Conservation (phyloP, 768 basidiomycete genomes). For the Dentipellis fragilis region DNA sequence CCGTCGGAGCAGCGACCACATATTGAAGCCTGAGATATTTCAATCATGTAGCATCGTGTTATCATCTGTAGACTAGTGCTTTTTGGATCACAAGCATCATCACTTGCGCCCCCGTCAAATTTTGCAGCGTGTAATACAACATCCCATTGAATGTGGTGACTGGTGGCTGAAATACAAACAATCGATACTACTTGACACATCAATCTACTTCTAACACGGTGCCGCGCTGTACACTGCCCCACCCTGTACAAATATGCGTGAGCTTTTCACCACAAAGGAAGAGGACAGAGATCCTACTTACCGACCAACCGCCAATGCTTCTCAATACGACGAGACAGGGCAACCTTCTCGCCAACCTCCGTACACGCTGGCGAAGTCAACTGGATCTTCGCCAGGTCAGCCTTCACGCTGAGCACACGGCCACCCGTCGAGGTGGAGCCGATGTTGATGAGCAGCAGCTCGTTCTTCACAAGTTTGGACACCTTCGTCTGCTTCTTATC, state of each 20-base stretch:
- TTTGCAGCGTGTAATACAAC: neutral
- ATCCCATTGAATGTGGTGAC: neutral
- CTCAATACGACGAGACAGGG: constrained; percentile 87
- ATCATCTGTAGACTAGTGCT: neutral
- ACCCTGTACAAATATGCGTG: constrained; percentile 25
- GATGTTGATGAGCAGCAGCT: constrained; percentile 93
- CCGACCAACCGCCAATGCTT: constrained; percentile 98
- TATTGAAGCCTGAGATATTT: neutral
- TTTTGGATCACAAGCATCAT: neutral
- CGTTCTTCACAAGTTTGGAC: constrained; percentile 83
- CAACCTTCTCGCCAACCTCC: constrained; percentile 96
- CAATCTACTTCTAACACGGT: constrained; percentile 74
- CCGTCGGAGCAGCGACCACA: neutral
- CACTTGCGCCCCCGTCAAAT: neutral
- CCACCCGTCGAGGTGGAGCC: constrained; percentile 97
- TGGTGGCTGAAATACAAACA: neutral
- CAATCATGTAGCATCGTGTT: too few relatives aligned
- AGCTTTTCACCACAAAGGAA: neutral
- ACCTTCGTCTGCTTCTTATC: constrained; percentile 99
- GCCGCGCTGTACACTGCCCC: constrained; percentile 80
- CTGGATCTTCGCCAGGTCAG: constrained; percentile 89
- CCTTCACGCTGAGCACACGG: constrained; percentile 88
- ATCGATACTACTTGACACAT: neutral
- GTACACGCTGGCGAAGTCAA: constrained; percentile 93
- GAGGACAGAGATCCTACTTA: constrained; percentile 28